Evolutionary conservation across 2,329 filamentous ascomycete species (phyloP).

Genomic region (Mariannaea elegans): DNA sequence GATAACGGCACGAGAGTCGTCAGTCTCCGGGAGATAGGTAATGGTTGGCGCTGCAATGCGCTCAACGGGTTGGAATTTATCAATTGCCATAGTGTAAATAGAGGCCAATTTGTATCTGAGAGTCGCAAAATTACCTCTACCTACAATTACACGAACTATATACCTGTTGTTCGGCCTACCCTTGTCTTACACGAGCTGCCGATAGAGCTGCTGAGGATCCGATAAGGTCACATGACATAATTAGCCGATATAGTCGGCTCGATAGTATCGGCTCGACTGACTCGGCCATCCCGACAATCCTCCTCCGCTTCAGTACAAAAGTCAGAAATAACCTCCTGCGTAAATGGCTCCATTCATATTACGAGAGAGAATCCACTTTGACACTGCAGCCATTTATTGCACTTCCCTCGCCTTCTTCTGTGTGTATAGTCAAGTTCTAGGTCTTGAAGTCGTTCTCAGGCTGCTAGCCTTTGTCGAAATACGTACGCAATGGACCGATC

Average conservation of each 20-base stretch:
- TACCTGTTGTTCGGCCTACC: not conserved
- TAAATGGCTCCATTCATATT: not conserved
- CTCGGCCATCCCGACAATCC: not conserved
- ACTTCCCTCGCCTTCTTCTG: not conserved
- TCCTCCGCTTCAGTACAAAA: slow-evolving; percentile 3
- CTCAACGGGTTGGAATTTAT: not conserved
- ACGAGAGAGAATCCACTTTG: not conserved
- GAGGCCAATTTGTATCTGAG: not conserved
- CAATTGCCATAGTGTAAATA: not conserved
- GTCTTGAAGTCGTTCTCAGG: too few species aligned
- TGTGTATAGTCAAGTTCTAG: not conserved
- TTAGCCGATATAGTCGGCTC: slow-evolving; percentile 5
- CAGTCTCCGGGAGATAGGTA: slow-evolving; percentile 16
- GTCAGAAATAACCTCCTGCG: not conserved
- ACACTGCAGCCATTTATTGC: not conserved
- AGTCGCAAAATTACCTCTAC: not conserved
- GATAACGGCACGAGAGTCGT: slow-evolving; percentile 14
- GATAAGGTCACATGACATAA: not conserved
- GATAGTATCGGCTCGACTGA: slow-evolving; percentile 6
- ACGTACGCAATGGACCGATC: not conserved
- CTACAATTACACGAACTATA: not conserved
- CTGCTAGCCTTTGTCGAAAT: not conserved
- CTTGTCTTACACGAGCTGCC: not conserved
- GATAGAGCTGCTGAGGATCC: not conserved
- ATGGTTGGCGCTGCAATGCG: slow-evolving; percentile 9